Evolutionary conservation across 2,329 filamentous ascomycete species (phyloP), one percentile per base, ranked within the genome.

Genomic region (Fusarium nelsonii): DNA sequence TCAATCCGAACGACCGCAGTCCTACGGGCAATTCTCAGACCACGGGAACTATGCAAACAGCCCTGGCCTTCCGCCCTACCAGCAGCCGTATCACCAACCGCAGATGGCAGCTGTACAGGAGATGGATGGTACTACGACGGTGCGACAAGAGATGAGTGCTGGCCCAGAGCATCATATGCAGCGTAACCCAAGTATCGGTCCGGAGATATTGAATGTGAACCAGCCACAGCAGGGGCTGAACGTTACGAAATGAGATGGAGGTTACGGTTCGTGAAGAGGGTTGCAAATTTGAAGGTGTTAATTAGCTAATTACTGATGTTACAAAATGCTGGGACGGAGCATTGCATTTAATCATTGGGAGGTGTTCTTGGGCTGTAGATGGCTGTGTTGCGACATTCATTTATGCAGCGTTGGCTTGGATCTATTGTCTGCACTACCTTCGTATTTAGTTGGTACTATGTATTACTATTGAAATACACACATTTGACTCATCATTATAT

Each of bases 61-160:
- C 10, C 66, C 72, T 10, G 32, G 58, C 15, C 46, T 67, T 12
- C 65, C 69, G 23, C 54, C 53, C 3, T 69, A 71, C 37, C 57
- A 61, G 15, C 70, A 65, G 32, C 37, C 34, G 5, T 62, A 71
- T 11, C 30, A 16, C 8, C 55, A 49, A 28, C 50, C 49, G 4
- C 70, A 69, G 10, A 69, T 73, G 65, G 16, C 16, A 39, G 30
- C 56, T 6, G 63, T 72, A 28, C 64, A 68, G 30, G 73, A 75
- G 54, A 75, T 75, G 71, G 73, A 73, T 23, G 73, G 56, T 10
- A 63, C 59, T 39, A 52, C 58, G 9, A 49, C 43, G n/a, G 37
- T 43, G n/a, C 61, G 53, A 9, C 70, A 69, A 34, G 73, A 75
- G 49, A 63, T 75, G 61, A 52, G 64, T 7, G 68, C 73, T 3